Conservation (phyloP, 1,139 yeast species). For the Diutina pseudorugosa region DNA sequence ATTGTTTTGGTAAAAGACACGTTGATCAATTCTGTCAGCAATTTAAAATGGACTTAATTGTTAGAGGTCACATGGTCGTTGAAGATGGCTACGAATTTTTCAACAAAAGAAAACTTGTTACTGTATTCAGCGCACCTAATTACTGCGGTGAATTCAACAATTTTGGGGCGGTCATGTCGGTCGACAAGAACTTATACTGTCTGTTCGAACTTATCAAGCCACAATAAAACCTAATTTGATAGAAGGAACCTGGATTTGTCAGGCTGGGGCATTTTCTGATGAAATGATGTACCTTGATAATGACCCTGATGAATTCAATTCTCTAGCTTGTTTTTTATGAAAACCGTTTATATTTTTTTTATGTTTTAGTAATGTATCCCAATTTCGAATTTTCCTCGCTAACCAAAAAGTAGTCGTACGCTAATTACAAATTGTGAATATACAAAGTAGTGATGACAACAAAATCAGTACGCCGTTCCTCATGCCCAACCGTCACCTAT, state of each 20-base stretch:
- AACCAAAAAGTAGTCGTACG: no score
- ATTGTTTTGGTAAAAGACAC: slow-evolving; percentile 63
- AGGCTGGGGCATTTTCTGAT: neutral
- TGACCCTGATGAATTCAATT: slow-evolving; percentile 1
- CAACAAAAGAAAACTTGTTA: slow-evolving; percentile 63
- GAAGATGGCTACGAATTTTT: slow-evolving; percentile 89
- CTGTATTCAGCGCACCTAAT: slow-evolving; percentile 81
- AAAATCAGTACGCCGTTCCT: no score
- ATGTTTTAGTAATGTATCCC: neutral
- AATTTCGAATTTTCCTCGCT: no score
- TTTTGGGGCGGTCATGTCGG: slow-evolving; percentile 88
- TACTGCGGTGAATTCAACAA: slow-evolving; percentile 87
- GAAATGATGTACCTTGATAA: neutral
- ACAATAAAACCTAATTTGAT: slow-evolving; percentile 9
- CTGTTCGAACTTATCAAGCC: slow-evolving; percentile 79
- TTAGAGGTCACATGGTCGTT: slow-evolving; percentile 88
- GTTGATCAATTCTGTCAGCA: slow-evolving; percentile 58
- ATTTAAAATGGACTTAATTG: slow-evolving; percentile 69
- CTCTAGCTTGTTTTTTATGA: neutral
- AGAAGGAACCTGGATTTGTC: neutral
- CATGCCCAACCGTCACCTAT: no score
- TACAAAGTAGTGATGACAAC: no score
- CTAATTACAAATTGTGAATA: no score
- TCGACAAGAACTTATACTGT: slow-evolving; percentile 62
- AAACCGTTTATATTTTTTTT: neutral